These are phyloP conservation scores for Apophysomyces trapeziformis DNA, from an alignment of 371 early-diverging fungal genomes.

Conservation along the genomic window DNA sequence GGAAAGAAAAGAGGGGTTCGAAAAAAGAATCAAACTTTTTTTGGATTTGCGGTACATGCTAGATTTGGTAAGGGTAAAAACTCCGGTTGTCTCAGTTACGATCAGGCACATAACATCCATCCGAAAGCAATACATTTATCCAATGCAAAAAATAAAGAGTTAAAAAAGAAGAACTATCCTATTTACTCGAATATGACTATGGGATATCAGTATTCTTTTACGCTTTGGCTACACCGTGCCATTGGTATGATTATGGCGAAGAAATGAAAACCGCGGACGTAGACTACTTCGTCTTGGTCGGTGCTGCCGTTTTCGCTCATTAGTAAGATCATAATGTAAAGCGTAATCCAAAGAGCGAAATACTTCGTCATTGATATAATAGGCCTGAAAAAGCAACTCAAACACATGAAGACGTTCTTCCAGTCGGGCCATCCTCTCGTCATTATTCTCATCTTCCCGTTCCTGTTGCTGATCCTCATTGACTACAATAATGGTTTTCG, in stretches of 20 bases:
- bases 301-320: not conserved
- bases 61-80: too few relatives aligned
- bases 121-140: not conserved
- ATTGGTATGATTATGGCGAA: not conserved
- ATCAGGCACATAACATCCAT: too few relatives aligned
- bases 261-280: slow-evolving; percentile 1
- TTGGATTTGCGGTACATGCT: too few relatives aligned
- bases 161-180: not conserved
- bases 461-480: not conserved
- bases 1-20: not conserved
- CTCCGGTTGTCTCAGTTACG: too few relatives aligned
- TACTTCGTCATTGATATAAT: slow-evolving; percentile 45
- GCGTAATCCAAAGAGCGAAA: slow-evolving; percentile 34
- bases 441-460: slow-evolving; percentile 15
- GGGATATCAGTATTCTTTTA: too few relatives aligned
- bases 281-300: not conserved
- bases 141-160: not conserved
- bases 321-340: slow-evolving; percentile 11
- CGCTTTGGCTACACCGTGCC: not conserved
- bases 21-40: not conserved
- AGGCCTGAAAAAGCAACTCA: slow-evolving; percentile 43
- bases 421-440: slow-evolving; percentile 26
- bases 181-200: too few relatives aligned
- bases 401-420: slow-evolving; percentile 42
- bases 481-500: not conserved